Conservation (phyloP, 2,329 filamentous ascomycete species). For the Aspergillus sp. region DNA sequence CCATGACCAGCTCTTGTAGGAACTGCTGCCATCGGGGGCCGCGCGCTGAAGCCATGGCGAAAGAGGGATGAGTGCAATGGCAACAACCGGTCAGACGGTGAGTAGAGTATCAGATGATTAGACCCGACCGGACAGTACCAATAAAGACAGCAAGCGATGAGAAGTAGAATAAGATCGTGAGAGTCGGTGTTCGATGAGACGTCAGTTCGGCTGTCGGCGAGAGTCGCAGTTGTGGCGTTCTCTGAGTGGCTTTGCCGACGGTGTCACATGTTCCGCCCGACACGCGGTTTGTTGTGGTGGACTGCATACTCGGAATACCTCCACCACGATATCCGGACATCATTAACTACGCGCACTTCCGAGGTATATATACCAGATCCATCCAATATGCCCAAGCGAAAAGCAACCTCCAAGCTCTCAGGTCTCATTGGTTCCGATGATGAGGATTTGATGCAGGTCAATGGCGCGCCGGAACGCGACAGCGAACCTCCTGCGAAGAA, state of each 20-base stretch:
- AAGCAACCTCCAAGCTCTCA: slow-evolving; percentile 44
- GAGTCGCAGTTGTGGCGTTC: slow-evolving; percentile 18
- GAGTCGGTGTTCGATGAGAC: not conserved
- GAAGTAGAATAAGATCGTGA: not conserved
- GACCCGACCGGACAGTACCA: not conserved
- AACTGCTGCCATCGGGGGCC: slow-evolving; percentile 47
- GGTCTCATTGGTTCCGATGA: slow-evolving; percentile 49
- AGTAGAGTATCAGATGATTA: not conserved
- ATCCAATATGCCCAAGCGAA: slow-evolving; percentile 40
- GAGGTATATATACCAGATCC: not conserved
- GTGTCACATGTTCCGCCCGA: slow-evolving; percentile 18
- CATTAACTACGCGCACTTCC: not conserved
- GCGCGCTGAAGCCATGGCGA: slow-evolving; percentile 43
- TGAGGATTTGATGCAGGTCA: slow-evolving; percentile 39
- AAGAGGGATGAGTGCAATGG: slow-evolving; percentile 3
- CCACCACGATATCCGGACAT: not conserved
- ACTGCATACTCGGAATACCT: not conserved
- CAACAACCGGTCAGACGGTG: not conserved
- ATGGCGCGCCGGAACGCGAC: slow-evolving; percentile 28
- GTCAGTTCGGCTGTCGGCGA: slow-evolving; percentile 1
- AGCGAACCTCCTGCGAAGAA: slow-evolving; percentile 39
- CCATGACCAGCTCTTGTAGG: slow-evolving; percentile 47
- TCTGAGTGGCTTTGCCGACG: slow-evolving; percentile 17
- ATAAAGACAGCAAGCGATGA: slow-evolving; percentile 6
- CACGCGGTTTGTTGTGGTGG: not conserved